These are phyloP conservation scores for Tulasnella sp. DNA, from an alignment of 768 basidiomycete genomes.

Conservation along the genomic window DNA sequence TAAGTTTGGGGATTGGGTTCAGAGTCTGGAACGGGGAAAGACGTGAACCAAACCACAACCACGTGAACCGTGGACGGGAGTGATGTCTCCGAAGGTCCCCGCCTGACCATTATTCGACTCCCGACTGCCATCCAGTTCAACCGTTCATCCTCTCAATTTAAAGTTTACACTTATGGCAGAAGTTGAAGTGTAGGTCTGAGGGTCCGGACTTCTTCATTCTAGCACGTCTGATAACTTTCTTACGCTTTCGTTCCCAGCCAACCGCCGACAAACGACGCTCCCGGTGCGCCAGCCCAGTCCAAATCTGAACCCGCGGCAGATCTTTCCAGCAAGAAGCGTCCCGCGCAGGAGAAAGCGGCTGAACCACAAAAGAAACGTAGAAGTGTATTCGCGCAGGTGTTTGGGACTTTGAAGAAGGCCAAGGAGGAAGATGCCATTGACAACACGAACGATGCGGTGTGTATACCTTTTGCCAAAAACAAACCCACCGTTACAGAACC, in stretches of 20 bases:
- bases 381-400: constrained; percentile 19
- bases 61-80: no score
- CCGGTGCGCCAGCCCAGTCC: neutral
- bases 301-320: neutral
- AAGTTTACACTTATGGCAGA: neutral
- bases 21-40: no score
- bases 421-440: constrained; percentile 14
- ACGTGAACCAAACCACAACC: no score
- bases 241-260: neutral
- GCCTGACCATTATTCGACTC: neutral
- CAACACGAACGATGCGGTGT: constrained; percentile 17
- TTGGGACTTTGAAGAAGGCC: constrained; percentile 22
- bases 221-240: neutral
- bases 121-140: neutral
- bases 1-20: no score
- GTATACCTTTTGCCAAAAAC: neutral
- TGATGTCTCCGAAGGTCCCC: no score
- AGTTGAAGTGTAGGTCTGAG: neutral
- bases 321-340: constrained; percentile 8
- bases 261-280: neutral
- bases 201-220: neutral
- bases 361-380: constrained; percentile 9
- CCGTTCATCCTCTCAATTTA: no score
- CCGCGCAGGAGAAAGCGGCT: neutral
- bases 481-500: neutral